These are phyloP conservation scores for Mortierella sp. DNA, from an alignment of 371 early-diverging fungal species.

Conservation along the genomic window DNA sequence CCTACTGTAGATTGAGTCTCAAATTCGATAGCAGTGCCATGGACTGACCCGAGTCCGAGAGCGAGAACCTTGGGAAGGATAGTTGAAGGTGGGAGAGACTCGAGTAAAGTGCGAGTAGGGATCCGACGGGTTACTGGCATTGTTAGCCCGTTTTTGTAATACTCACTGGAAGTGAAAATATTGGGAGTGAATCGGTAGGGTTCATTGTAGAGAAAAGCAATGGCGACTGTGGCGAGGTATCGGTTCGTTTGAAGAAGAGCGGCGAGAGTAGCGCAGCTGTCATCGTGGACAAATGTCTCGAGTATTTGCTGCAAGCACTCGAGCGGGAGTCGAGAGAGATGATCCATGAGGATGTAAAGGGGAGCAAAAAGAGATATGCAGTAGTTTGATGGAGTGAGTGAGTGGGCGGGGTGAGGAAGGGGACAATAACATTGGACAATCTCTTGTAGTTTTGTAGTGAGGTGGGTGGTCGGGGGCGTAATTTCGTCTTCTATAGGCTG, in stretches of 20 bases:
- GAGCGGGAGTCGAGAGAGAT: neutral
- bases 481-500: too few species aligned
- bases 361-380: too few species aligned
- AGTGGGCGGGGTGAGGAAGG: too few species aligned
- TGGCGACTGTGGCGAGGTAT: neutral
- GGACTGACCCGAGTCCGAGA: neutral
- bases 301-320: neutral
- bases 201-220: neutral
- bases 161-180: too few species aligned
- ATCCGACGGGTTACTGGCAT: neutral
- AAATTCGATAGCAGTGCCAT: neutral
- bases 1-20: neutral
- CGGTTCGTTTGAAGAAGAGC: neutral
- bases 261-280: neutral
- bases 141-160: neutral
- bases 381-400: too few species aligned
- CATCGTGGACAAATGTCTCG: neutral
- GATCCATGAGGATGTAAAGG: neutral
- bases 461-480: too few species aligned
- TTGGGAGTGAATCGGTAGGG: neutral
- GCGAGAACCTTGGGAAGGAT: neutral
- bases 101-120: neutral
- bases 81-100: neutral
- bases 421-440: too few species aligned
- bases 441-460: too few species aligned